A percentile compares a stretch with the other conserved stretches of the same genome.
phyloP scores from a whole-genome alignment of 495 filamentous ascomycete genomes.

The Penicillium goetzii region DNA sequence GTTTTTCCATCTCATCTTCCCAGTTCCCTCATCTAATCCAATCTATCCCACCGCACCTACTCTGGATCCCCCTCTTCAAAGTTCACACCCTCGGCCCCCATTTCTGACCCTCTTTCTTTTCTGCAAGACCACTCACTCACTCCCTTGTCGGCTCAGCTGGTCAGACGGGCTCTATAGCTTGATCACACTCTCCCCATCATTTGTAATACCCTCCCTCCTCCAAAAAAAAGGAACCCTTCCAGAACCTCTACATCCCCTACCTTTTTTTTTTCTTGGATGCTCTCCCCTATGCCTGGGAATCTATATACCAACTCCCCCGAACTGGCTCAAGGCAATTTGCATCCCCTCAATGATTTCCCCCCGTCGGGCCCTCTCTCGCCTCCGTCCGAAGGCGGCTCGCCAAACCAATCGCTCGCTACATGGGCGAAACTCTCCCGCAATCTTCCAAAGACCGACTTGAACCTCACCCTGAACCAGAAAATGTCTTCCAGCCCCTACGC shows the following conservation, averaged over 20 bases:
- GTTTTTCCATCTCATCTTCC: not conserved
- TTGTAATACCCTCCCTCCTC: not conserved
- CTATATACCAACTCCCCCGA: slow-evolving; percentile 21
- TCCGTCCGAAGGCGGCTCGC: slow-evolving; percentile 23
- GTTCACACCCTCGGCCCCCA: slow-evolving; percentile 2
- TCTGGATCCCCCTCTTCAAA: not conserved
- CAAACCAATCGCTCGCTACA: slow-evolving; percentile 16
- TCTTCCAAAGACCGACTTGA: not conserved
- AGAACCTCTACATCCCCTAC: not conserved
- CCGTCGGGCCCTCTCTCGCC: slow-evolving; percentile 22
- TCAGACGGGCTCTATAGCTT: not conserved
- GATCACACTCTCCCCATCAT: not conserved
- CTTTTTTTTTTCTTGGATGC: not conserved
- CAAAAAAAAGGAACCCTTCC: not conserved
- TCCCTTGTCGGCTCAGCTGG: not conserved
- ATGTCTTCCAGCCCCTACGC: slow-evolving; percentile 35
- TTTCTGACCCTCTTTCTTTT: slow-evolving; percentile 10
- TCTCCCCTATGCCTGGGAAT: slow-evolving; percentile 21
- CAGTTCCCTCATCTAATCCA: not conserved
- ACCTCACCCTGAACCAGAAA: slow-evolving; percentile 11
- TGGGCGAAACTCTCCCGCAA: slow-evolving; percentile 16
- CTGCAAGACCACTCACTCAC: not conserved
- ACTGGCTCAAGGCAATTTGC: slow-evolving; percentile 13
- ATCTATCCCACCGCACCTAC: not conserved
- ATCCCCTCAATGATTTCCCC: slow-evolving; percentile 26